Percentiles rank a stretch among this genome's conserved stretches.
Evolutionary conservation across 257 asterid genomes (phyloP).

Genomic region (Anisodus acutangulus): DNA sequence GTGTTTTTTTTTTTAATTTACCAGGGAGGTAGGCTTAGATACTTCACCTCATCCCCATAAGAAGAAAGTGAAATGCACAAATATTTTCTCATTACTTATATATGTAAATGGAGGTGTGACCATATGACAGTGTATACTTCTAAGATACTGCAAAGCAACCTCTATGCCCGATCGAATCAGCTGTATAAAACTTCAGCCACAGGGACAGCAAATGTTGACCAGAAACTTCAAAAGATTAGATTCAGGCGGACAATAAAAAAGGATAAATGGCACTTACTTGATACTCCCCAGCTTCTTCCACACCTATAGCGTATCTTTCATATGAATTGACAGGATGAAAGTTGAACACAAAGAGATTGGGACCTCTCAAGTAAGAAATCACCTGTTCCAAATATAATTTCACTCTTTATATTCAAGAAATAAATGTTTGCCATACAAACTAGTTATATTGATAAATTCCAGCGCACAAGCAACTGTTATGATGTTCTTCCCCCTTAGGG

Average conservation of each 20-base stretch:
- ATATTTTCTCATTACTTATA: not conserved
- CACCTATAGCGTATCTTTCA: constrained; percentile 72
- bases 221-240: constrained; percentile 10
- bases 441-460: not conserved
- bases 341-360: constrained; percentile 78
- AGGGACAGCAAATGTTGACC: constrained; percentile 22
- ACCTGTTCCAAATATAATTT: constrained; percentile 58
- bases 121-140: not conserved
- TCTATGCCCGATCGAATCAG: not conserved
- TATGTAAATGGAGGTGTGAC: not conserved
- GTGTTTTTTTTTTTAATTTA: not conserved
- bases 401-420: constrained; percentile 11
- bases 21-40: not conserved
- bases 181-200: not conserved
- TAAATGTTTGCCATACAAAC: constrained; percentile 7
- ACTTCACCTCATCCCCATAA: not conserved
- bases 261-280: constrained; percentile 63
- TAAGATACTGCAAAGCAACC: not conserved
- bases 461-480: not conserved
- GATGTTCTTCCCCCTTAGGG: not conserved
- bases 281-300: constrained; percentile 98
- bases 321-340: constrained; percentile 81
- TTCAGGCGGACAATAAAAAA: not conserved
- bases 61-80: not conserved
- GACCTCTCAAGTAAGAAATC: constrained; percentile 83